Percentiles rank a stretch among this genome's conserved stretches.
Evolutionary conservation across 805 yeast species (phyloP).

Genomic region (Phaffomyces opuntiae): DNA sequence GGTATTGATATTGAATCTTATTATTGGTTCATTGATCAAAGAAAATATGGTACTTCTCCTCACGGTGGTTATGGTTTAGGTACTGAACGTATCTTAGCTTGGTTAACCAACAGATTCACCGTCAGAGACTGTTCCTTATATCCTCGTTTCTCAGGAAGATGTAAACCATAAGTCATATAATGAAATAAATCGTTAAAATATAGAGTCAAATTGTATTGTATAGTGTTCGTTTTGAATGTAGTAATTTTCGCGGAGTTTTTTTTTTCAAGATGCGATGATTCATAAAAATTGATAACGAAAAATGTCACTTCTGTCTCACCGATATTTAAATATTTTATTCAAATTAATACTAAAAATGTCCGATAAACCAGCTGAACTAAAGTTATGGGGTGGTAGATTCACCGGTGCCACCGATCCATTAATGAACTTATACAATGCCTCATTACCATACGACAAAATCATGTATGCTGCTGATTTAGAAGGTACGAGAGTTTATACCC

Average conservation of each 20-base stretch:
- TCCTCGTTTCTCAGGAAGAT: constrained; percentile 97
- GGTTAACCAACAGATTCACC: constrained; percentile 96
- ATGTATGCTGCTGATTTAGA: constrained; percentile 93
- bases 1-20: constrained; percentile 68
- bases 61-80: constrained; percentile 99
- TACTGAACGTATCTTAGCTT: constrained; percentile 94
- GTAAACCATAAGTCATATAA: constrained; percentile 62
- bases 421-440: constrained; percentile 96
- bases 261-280: not conserved
- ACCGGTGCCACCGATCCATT: constrained; percentile 96
- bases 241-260: not conserved
- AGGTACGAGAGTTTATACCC: constrained; percentile 90
- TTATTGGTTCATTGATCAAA: constrained; percentile 94
- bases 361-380: constrained; percentile 43
- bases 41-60: constrained; percentile 96
- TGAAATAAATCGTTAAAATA: too few species aligned
- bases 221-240: not conserved
- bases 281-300: not conserved
- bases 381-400: constrained; percentile 97
- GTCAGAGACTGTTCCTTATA: constrained; percentile 97
- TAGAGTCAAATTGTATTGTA: not conserved
- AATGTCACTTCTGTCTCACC: not conserved
- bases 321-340: not conserved
- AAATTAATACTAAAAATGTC: constrained; percentile 9
- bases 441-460: constrained; percentile 89